Base-by-base conservation (phyloP, 192 early-diverging fungal genomes). In the Linnemannia hyalina region DNA sequence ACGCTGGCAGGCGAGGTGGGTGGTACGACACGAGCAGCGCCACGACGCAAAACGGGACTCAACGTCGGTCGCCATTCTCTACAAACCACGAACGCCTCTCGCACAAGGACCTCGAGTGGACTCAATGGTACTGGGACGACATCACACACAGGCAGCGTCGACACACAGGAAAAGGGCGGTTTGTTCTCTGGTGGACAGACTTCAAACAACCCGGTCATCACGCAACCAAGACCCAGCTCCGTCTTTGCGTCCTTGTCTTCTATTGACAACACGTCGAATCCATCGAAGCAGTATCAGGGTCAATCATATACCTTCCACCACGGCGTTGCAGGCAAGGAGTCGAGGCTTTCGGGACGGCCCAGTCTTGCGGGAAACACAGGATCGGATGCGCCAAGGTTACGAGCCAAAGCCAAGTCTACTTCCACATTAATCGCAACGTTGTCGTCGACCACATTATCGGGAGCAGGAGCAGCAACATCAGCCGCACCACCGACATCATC, bases 21-120 rank as follows among this genome's bases (percentile, higher is more conserved):
- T 29, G 46, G n/a, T 9, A 77, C 52, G 10, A 36, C 74, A 6
- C 57, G 78, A 9, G 38, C 70, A 4, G 40, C 52, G 4, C 79
- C 84, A 78, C 78, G 84, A 6, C 84, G 84, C 3, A 86, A 86
- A 29, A 86, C 84, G 6, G 79, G 60, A 5, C 54, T 86, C 1
- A 70, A 71, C 32, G 71, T 72, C 7, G 84, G 84, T 26, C 78
- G 84, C 23, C 41, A 74, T 29, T 80, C 83, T 1, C 46, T 81
- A 13, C 84, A 86, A 18, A 36, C 81, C 32, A 36, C 78, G 10
- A 57, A 32, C 47, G 60, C 60, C 38, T 76, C 40, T 73, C 68
- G 70, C 4, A 63, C 41, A 26, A n/a, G 18, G 65, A 41, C 11
- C 9, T 20, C 77, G 26, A 22, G 52, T 42, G 49, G 69, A n/a